Conservation (phyloP, 148 eudicot genomes). For the Rhododendron kiyosumense region DNA sequence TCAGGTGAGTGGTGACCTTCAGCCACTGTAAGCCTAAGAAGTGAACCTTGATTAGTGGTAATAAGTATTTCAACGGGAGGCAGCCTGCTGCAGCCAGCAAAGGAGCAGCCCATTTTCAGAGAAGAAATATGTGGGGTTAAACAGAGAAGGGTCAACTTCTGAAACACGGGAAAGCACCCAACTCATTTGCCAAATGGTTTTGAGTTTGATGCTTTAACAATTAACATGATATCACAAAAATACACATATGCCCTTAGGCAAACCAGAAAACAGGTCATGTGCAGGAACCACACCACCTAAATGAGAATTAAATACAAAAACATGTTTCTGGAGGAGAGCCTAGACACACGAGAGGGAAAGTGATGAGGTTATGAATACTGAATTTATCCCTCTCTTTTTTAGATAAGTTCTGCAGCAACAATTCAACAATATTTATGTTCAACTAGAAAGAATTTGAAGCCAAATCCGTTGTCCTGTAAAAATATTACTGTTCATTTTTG, state of each 20-base stretch:
- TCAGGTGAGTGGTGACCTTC: not conserved
- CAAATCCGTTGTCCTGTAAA: not conserved
- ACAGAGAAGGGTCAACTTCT: not conserved
- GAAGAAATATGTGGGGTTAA: not conserved
- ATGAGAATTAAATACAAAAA: not conserved
- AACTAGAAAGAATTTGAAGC: not conserved
- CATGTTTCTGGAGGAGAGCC: not conserved
- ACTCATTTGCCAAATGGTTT: not conserved
- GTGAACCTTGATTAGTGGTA: not conserved
- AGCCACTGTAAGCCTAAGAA: not conserved
- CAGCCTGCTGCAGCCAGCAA: not conserved
- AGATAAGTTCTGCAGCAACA: not conserved
- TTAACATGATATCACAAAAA: not conserved
- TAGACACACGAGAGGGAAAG: not conserved
- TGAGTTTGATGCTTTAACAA: not conserved
- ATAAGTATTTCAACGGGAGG: not conserved
- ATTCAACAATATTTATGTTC: not conserved
- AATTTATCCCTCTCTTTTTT: not conserved
- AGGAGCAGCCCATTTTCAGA: not conserved
- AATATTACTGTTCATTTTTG: not conserved
- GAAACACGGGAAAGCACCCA: not conserved
- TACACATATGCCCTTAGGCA: not conserved
- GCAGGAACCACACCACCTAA: not conserved
- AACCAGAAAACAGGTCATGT: not conserved
- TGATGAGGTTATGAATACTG: not conserved